phyloP scores from a whole-genome alignment of 345 rosid genomes.

The Fremontodendron californicum region DNA sequence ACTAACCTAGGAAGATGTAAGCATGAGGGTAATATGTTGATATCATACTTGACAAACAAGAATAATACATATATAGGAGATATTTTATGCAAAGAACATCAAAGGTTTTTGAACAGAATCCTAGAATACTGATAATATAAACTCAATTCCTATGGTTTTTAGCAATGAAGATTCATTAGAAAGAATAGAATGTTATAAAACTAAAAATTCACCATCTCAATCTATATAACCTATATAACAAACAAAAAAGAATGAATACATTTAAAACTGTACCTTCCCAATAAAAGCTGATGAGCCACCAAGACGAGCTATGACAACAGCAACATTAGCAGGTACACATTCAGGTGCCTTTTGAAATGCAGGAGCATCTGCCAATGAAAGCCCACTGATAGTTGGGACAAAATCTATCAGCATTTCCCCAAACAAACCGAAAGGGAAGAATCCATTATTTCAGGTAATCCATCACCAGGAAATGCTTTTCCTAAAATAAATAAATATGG shows the following conservation, averaged over 20 bases:
- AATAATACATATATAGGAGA: neutral
- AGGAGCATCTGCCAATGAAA: conserved; percentile 83
- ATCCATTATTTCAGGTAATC: conserved; percentile 40
- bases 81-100: neutral
- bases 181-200: neutral
- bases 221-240: neutral
- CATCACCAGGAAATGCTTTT: conserved; percentile 51
- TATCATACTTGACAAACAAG: neutral
- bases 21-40: neutral
- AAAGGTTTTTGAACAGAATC: neutral
- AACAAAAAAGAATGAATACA: neutral
- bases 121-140: neutral
- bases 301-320: conserved; percentile 88
- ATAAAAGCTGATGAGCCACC: conserved; percentile 93
- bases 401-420: conserved; percentile 97
- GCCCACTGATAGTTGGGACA: conserved; percentile 77
- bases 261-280: conserved; percentile 57
- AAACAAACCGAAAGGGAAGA: conserved; percentile 75
- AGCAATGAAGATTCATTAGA: neutral
- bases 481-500: conserved; percentile 30
- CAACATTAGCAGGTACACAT: conserved; percentile 98
- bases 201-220: neutral
- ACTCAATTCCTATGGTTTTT: too few species aligned
- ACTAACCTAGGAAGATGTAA: neutral
- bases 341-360: conserved; percentile 93